A percentile compares a stretch with the other conserved stretches of the same genome.
Evolutionary conservation across 805 yeast genomes (phyloP).

Genomic region (Starmerella sirachaensis): DNA sequence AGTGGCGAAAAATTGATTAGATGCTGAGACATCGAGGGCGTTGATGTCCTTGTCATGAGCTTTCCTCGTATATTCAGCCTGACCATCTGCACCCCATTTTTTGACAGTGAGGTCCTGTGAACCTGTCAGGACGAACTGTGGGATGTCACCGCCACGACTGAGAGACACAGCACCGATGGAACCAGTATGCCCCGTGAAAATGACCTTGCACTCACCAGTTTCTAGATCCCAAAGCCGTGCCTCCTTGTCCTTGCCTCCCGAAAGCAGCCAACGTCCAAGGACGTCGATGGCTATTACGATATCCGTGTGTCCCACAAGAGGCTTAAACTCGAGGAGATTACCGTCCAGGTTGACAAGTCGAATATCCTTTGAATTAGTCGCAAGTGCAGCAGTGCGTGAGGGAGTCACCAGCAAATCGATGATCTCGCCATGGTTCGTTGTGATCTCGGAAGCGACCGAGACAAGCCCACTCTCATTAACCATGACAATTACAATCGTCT

Average conservation of each 20-base stretch:
- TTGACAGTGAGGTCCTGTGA: constrained; percentile 76
- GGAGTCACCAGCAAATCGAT: constrained; percentile 79
- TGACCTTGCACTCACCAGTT: constrained; percentile 39
- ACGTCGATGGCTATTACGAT: constrained; percentile 69
- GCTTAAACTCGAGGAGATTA: constrained; percentile 32
- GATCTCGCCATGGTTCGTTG: constrained; percentile 92
- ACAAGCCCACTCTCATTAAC: constrained; percentile 16
- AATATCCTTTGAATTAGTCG: constrained; percentile 86
- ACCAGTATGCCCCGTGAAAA: constrained; percentile 76
- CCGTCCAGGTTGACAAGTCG: constrained; percentile 45
- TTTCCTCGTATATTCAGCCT: constrained; percentile 76
- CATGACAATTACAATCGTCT: constrained; percentile 51
- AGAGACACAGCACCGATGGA: constrained; percentile 73
- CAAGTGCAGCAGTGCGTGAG: constrained; percentile 58
- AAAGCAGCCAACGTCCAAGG: constrained; percentile 79
- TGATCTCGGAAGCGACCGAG: constrained; percentile 31
- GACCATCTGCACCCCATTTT: constrained; percentile 52
- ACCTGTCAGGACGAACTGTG: constrained; percentile 68
- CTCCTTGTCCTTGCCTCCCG: constrained; percentile 81
- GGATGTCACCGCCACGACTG: constrained; percentile 40
- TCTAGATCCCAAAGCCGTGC: constrained; percentile 68
- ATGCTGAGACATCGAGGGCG: constrained; percentile 78
- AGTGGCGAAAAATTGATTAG: constrained; percentile 76
- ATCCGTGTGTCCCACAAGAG: constrained; percentile 75
- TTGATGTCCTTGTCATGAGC: constrained; percentile 97